These are phyloP conservation scores for Neurospora sp. DNA, from an alignment of 495 filamentous ascomycete species.

Conservation along the genomic window DNA sequence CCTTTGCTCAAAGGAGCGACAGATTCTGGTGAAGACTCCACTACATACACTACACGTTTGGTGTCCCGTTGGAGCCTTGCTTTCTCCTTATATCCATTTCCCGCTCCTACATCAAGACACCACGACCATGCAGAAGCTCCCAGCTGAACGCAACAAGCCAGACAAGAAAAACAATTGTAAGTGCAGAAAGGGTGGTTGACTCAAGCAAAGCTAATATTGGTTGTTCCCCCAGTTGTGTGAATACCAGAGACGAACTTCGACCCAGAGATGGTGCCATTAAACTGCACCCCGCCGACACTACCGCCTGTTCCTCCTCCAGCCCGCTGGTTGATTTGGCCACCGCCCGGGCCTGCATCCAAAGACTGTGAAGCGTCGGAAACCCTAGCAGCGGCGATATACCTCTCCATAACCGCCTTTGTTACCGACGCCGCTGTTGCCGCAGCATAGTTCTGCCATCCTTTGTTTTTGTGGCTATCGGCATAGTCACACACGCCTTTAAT, in stretches of 20 bases:
- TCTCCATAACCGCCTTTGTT: constrained; percentile 10
- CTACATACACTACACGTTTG: no score
- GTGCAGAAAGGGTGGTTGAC: not conserved
- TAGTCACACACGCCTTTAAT: constrained; percentile 32
- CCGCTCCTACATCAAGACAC: no score
- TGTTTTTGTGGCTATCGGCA: constrained; percentile 36
- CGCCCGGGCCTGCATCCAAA: not conserved
- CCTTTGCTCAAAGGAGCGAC: no score
- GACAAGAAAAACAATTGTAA: no score
- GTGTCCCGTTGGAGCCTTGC: no score
- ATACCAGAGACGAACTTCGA: not conserved
- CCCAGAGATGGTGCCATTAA: not conserved
- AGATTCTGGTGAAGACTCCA: no score
- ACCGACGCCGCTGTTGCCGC: constrained; percentile 27
- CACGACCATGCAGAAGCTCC: no score
- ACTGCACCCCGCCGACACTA: not conserved
- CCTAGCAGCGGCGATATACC: not conserved
- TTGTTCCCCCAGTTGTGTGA: not conserved
- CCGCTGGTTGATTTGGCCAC: not conserved
- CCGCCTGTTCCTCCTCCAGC: not conserved
- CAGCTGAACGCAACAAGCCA: no score
- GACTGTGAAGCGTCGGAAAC: not conserved
- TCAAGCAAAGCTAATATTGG: not conserved
- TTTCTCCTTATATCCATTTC: no score
- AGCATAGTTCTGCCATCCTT: constrained; percentile 33